Conservation (phyloP, 73 alveolate genomes). For the Paraurostyla sp. region DNA sequence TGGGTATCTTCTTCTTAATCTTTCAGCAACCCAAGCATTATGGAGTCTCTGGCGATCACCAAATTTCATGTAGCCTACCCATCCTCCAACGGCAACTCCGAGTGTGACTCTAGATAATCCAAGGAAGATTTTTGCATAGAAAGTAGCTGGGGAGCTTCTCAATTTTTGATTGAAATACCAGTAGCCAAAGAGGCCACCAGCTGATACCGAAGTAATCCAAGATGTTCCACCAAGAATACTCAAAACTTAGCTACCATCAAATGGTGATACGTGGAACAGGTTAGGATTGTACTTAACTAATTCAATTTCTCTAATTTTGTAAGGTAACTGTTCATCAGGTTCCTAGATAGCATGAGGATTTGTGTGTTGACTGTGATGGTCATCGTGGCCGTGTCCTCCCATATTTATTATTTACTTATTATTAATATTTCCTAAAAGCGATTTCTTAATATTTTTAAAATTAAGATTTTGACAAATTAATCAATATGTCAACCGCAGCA, state of each 20-base stretch:
- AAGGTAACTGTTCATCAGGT: constrained; percentile 29
- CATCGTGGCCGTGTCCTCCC: constrained; percentile 60
- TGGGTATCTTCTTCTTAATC: constrained; percentile 74
- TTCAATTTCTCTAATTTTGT: constrained; percentile 60
- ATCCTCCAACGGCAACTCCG: constrained; percentile 65
- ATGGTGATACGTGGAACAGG: constrained; percentile 56
- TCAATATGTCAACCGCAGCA: constrained; percentile 23
- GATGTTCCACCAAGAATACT: constrained; percentile 51
- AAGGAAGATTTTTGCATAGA: constrained; percentile 42
- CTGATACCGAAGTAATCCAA: background rate
- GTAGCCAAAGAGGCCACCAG: constrained; percentile 67
- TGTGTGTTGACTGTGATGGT: constrained; percentile 51
- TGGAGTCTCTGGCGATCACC: constrained; percentile 77
- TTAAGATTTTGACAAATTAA: background rate
- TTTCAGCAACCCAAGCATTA: constrained; percentile 72
- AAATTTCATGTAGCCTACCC: constrained; percentile 65
- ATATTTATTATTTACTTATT: constrained; percentile 22
- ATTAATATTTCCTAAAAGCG: background rate
- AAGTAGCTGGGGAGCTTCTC: constrained; percentile 57
- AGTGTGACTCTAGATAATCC: constrained; percentile 47
- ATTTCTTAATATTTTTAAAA: constrained; percentile 1
- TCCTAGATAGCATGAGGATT: constrained; percentile 58
- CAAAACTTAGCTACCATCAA: background rate
- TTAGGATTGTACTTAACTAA: constrained; percentile 72
- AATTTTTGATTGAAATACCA: constrained; percentile 17